Percentiles rank a stretch among this genome's conserved stretches.
Conservation (phyloP, 2,329 filamentous ascomycete genomes). For the Didymellaceae sp. region DNA sequence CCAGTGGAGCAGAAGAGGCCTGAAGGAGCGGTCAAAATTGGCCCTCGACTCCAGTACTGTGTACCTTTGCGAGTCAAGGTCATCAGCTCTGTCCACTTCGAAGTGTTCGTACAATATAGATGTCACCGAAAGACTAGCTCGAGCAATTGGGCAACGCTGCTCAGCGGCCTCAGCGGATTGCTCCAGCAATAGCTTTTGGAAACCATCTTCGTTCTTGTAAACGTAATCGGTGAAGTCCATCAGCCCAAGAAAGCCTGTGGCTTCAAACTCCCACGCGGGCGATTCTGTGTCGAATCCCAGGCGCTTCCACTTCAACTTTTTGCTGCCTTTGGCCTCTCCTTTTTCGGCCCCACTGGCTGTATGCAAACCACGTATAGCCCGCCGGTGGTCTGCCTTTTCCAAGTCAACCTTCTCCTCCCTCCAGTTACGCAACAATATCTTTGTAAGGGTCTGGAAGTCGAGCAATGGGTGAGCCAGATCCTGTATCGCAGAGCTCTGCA, state of each 20-base stretch:
- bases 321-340: slow-evolving; percentile 59
- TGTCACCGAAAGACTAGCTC: slow-evolving; percentile 85
- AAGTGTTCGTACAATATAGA: slow-evolving; percentile 94
- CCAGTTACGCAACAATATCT: slow-evolving; percentile 87
- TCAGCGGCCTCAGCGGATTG: slow-evolving; percentile 75
- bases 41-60: slow-evolving; percentile 75
- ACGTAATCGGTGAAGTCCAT: slow-evolving; percentile 98
- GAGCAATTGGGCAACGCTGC: slow-evolving; percentile 84
- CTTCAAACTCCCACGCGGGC: slow-evolving; percentile 83
- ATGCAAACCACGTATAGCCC: slow-evolving; percentile 85
- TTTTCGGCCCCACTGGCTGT: slow-evolving; percentile 78
- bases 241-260: slow-evolving; percentile 88
- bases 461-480: slow-evolving; percentile 88
- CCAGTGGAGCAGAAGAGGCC: slow-evolving; percentile 90
- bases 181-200: slow-evolving; percentile 89
- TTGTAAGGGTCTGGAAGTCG: slow-evolving; percentile 92
- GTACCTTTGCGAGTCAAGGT: slow-evolving; percentile 79
- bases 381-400: slow-evolving; percentile 85
- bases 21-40: slow-evolving; percentile 85
- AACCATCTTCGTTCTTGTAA: slow-evolving; percentile 87
- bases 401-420: slow-evolving; percentile 82
- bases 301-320: slow-evolving; percentile 87
- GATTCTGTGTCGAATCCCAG: slow-evolving; percentile 91
- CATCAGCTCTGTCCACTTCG: slow-evolving; percentile 83
- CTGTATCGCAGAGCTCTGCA: slow-evolving; percentile 91